Percentiles rank a stretch among this genome's conserved stretches.
phyloP scores from a whole-genome alignment of 371 early-diverging fungal species.

The Syncephalastrum monosporum region DNA sequence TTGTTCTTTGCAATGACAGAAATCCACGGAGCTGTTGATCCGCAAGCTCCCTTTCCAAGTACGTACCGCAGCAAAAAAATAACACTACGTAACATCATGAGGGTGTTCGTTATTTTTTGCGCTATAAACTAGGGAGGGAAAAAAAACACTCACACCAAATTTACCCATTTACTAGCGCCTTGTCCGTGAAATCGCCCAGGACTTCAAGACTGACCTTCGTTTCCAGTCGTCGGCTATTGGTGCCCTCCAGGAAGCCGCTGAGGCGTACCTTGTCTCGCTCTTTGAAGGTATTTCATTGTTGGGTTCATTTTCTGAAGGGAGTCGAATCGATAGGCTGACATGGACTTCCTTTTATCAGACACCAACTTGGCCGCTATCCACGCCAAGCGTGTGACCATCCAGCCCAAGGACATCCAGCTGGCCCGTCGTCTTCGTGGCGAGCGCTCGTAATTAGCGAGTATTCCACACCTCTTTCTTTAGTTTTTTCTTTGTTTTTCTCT shows the following conservation, averaged over 20 bases:
- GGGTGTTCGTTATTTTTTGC: too few species aligned
- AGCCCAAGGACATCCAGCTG: conserved; percentile 99
- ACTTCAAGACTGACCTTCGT: conserved; percentile 96
- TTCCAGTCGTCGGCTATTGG: conserved; percentile 98
- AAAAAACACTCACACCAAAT: not conserved
- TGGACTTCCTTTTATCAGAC: conserved; percentile 87
- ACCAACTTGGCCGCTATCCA: conserved; percentile 99
- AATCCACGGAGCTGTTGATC: conserved; percentile 96
- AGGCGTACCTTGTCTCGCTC: conserved; percentile 94
- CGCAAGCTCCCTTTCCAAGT: conserved; percentile 98
- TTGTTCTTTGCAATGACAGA: conserved; percentile 24
- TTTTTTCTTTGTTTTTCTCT: not conserved
- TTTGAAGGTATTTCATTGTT: conserved; percentile 66
- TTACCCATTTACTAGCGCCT: conserved; percentile 54
- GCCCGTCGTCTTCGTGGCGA: conserved; percentile 96
- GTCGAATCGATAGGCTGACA: not conserved
- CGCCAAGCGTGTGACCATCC: conserved; percentile 99
- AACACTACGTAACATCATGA: too few species aligned
- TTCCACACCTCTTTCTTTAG: not conserved
- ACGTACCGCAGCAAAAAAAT: not conserved
- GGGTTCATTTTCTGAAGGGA: not conserved
- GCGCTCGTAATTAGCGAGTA: conserved; percentile 60
- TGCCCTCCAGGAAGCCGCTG: conserved; percentile 98
- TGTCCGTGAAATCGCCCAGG: conserved; percentile 94
- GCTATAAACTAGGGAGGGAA: not conserved